Percentiles rank a stretch among this genome's conserved stretches.
phyloP scores from a whole-genome alignment of 345 rosid genomes.

The Eucalyptus shirleyi region DNA sequence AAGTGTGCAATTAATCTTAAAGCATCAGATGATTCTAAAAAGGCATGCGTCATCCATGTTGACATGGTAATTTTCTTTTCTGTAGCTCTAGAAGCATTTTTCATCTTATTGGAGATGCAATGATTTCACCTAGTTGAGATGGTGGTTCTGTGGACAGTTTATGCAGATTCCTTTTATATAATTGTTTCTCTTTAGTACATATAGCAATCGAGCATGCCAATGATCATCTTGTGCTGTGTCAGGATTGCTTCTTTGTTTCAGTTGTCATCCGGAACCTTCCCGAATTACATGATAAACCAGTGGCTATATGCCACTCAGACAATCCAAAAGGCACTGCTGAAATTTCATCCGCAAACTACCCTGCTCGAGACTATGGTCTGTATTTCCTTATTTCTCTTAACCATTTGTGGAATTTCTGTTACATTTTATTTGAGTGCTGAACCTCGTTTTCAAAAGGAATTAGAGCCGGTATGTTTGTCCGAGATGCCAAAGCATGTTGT shows the following conservation, averaged over 20 bases:
- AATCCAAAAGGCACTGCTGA: conserved; percentile 95
- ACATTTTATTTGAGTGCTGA: neutral
- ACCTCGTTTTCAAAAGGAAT: conserved; percentile 34
- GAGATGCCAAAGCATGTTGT: conserved; percentile 83
- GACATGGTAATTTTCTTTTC: conserved; percentile 56
- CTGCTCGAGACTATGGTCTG: conserved; percentile 84
- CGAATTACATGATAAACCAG: conserved; percentile 68
- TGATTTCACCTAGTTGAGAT: neutral
- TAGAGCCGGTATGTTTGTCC: conserved; percentile 89
- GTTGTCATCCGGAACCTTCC: conserved; percentile 73
- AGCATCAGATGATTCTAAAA: conserved; percentile 19
- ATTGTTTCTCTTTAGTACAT: neutral
- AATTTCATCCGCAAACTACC: conserved; percentile 94
- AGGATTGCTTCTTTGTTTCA: conserved; percentile 95
- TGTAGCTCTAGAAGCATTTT: neutral
- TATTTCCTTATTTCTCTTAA: conserved; percentile 7
- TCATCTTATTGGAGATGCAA: neutral
- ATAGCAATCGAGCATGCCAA: neutral
- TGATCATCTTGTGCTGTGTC: conserved; percentile 3
- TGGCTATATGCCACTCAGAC: conserved; percentile 90
- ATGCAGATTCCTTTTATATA: neutral
- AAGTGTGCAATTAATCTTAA: conserved; percentile 14
- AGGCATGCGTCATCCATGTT: conserved; percentile 51
- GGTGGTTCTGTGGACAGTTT: neutral
- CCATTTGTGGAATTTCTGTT: neutral